Percentiles rank a stretch among this genome's conserved stretches.
phyloP scores from a whole-genome alignment of 805 yeast species.

The Kockiozyma suomiensis region DNA sequence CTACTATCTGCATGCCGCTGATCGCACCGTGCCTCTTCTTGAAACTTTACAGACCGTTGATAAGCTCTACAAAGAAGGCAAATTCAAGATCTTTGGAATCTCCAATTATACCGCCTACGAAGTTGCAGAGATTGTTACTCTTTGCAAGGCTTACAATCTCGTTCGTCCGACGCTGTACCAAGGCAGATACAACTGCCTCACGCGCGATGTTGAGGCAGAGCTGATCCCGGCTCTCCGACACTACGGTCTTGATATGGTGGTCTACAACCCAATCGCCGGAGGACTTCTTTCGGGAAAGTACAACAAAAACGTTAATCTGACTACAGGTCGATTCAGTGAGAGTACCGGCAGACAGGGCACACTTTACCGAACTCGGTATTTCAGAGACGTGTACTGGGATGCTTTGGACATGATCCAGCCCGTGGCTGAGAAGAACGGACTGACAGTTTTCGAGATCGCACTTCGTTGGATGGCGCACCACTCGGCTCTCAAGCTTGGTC shows the following conservation, averaged over 20 bases:
- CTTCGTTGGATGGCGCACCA: conserved; percentile 27
- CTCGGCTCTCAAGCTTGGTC: conserved; percentile 17
- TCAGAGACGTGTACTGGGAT: conserved; percentile 21
- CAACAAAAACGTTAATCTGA: neutral
- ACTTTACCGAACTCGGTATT: conserved; percentile 14
- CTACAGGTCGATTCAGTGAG: conserved; percentile 1
- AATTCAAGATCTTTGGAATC: conserved; percentile 38
- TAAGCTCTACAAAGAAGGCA: conserved; percentile 36
- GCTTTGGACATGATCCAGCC: conserved; percentile 19
- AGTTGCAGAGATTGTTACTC: conserved; percentile 21
- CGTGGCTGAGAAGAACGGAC: conserved; percentile 14
- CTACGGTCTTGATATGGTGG: conserved; percentile 36
- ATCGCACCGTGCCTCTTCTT: conserved; percentile 35
- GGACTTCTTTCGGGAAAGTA: conserved; percentile 27
- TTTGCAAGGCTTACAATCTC: conserved; percentile 1
- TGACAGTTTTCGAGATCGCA: conserved; percentile 19
- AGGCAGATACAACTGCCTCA: conserved; percentile 38
- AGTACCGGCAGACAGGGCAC: neutral
- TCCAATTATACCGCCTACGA: conserved; percentile 35
- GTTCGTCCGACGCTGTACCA: conserved; percentile 37
- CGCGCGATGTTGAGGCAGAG: conserved; percentile 36
- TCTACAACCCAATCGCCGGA: conserved; percentile 33
- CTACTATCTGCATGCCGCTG: conserved; percentile 37
- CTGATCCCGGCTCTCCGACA: conserved; percentile 37
- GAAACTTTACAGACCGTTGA: conserved; percentile 38